Evolutionary conservation across 2,329 filamentous ascomycete genomes (phyloP), one percentile per base, ranked within the genome.

Genomic region (Aspergillus pseudotamarii): DNA sequence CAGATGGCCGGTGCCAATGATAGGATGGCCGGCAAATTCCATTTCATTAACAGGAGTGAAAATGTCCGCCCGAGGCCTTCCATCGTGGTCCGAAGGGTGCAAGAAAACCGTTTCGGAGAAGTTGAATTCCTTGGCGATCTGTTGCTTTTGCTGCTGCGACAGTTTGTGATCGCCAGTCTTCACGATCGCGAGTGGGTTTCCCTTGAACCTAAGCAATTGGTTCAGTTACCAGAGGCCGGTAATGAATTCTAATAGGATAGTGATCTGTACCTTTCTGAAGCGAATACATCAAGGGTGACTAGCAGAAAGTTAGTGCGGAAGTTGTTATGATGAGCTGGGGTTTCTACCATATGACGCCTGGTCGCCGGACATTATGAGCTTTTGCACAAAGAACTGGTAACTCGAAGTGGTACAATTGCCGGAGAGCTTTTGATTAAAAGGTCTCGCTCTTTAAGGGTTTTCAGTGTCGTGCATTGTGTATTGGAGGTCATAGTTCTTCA

Each of bases 91-190:
- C 6, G 70, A 64, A 51, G 82, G 81, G 75, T 89, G 84, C 28
- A 89, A 75, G 69, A 89, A 89, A 55, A 88, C 84, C 0, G 86
- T 89, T 74, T 89, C 86, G 54, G 85, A 88, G 69, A 88, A 83
- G 75, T 87, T 88, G 79, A 89, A 89, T 74, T 89, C 87, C 58
- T 80, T 78, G 43, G 87, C 85, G 64, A 89, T 84, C 66, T 76
- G 71, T 71, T 88, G 86, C 71, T 89, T 89, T 69, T 83, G 80
- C 2, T 77, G 71, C 68, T 86, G 83, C 1, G 80, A 79, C 19
- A 88, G 76, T 6, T 51, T 41, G 51, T 34, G n/a, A 14, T 34
- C n/a, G 46, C 12, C 51, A 26, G 61, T 54, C 26, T 58, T 48
- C 9, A 58, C 55, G 1, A 62, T 21, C 14, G 55, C 60, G n/a